Percentiles rank a stretch among this genome's conserved stretches.
Conservation (phyloP, 331 rosid genomes). For the Arachis monticola region DNA sequence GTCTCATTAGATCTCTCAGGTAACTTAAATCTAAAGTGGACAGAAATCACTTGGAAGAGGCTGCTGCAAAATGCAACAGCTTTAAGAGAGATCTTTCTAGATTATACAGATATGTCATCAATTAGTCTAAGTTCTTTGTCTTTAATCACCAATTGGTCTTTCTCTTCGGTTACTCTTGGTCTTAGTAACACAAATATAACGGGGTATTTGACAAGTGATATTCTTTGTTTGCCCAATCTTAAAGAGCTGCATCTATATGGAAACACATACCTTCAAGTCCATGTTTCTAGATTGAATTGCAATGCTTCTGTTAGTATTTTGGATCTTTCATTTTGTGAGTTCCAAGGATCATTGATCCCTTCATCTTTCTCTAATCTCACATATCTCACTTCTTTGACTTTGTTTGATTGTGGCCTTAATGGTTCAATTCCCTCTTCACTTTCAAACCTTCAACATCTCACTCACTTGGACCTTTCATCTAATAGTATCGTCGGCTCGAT, state of each 20-base stretch:
- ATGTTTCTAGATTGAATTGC: not conserved
- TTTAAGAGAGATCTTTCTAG: not conserved
- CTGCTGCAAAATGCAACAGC: not conserved
- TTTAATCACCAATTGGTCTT: not conserved
- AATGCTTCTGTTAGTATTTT: not conserved
- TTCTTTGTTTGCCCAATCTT: not conserved
- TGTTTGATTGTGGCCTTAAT: not conserved
- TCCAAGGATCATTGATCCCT: not conserved
- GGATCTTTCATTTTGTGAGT: not conserved
- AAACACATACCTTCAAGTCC: not conserved
- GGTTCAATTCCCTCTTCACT: conserved; percentile 22
- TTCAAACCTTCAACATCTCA: conserved; percentile 4
- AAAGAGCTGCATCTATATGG: not conserved
- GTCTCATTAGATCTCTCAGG: not conserved
- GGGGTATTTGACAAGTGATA: not conserved
- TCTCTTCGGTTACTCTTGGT: conserved; percentile 3
- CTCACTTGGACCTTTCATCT: not conserved
- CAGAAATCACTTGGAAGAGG: not conserved
- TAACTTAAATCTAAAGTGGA: not conserved
- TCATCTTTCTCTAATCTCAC: not conserved
- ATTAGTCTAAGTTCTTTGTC: not conserved
- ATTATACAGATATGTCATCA: not conserved
- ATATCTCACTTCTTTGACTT: not conserved
- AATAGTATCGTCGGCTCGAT: not conserved
- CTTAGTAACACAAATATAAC: not conserved